A percentile compares a stretch with the other conserved stretches of the same genome.
Conservation (phyloP, 1,139 yeast genomes). For the Debaryomycetaceae sp. region DNA sequence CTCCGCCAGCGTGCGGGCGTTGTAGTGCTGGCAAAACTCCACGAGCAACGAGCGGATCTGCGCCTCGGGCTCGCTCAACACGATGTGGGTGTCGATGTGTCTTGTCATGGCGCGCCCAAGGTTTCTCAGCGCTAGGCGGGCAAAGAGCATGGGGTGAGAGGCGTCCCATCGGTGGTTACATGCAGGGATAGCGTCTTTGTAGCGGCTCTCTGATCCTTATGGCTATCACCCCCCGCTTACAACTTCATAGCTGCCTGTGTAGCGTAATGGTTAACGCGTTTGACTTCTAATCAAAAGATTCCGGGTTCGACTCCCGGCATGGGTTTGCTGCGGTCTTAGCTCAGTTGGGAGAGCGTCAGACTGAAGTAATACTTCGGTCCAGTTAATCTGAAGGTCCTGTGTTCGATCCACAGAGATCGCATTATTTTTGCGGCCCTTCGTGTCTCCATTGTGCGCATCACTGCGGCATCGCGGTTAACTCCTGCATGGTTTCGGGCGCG, state of each 20-base stretch:
- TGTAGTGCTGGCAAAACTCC: constrained; percentile 37
- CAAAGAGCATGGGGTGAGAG: no score
- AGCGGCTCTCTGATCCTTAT: no score
- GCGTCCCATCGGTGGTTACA: no score
- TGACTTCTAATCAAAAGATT: constrained; percentile 11
- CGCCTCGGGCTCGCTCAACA: constrained; percentile 43
- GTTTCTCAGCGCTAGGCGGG: no score
- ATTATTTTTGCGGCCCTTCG: no score
- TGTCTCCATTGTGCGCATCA: no score
- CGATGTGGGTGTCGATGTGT: constrained; percentile 20
- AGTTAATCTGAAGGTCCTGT: constrained; percentile 78
- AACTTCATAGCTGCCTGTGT: constrained; percentile 9
- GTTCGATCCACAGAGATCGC: constrained; percentile 93
- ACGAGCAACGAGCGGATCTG: constrained; percentile 44
- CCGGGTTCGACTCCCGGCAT: constrained; percentile 11
- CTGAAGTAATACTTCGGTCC: constrained; percentile 28
- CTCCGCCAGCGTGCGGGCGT: constrained; percentile 11
- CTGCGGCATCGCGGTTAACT: no score
- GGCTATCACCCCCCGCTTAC: no score
- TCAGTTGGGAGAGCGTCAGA: constrained; percentile 57
- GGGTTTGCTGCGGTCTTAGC: constrained; percentile 34
- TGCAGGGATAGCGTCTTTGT: no score
- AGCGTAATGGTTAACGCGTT: constrained; percentile 12
- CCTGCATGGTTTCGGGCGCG: no score
- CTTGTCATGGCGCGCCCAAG: constrained; percentile 16